These are phyloP conservation scores for Penicillium expansum DNA, from an alignment of 2,329 filamentous ascomycete genomes.

Conservation along the genomic window DNA sequence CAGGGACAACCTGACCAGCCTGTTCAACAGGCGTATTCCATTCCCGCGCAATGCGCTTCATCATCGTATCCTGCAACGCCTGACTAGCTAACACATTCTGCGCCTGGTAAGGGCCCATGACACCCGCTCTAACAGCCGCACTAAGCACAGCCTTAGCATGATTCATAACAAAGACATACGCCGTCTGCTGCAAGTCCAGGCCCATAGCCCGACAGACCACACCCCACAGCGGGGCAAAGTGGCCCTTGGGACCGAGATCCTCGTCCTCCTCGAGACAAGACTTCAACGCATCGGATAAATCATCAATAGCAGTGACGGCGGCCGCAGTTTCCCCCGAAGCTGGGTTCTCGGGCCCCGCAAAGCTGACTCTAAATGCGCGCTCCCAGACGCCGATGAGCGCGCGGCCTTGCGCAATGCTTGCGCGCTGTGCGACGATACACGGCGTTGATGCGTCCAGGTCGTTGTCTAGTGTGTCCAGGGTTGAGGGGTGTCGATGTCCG, in stretches of 20 bases:
- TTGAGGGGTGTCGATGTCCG: constrained; percentile 51
- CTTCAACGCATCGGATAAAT: constrained; percentile 42
- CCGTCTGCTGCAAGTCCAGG: constrained; percentile 52
- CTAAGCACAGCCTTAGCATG: constrained; percentile 63
- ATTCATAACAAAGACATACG: constrained; percentile 62
- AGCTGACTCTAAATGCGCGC: constrained; percentile 47
- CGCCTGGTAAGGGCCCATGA: constrained; percentile 65
- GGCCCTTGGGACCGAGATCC: constrained; percentile 46
- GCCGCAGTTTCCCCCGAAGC: constrained; percentile 17
- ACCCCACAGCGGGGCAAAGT: constrained; percentile 62
- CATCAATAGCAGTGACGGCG: constrained; percentile 32
- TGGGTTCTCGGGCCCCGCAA: constrained; percentile 17
- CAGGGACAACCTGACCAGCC: constrained; percentile 60
- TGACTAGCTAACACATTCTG: constrained; percentile 57
- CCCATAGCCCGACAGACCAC: constrained; percentile 53
- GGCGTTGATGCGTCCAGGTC: constrained; percentile 62
- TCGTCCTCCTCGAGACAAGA: constrained; percentile 26
- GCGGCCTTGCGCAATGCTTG: constrained; percentile 59
- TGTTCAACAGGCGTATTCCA: constrained; percentile 52
- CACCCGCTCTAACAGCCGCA: constrained; percentile 61
- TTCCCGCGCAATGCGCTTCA: constrained; percentile 48
- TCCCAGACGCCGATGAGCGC: constrained; percentile 62
- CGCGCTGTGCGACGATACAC: constrained; percentile 61
- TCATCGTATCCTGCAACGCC: constrained; percentile 53
- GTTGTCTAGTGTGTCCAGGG: constrained; percentile 56